Evolutionary conservation across 2,329 filamentous ascomycete species (phyloP), one percentile per base, ranked within the genome.

Genomic region (Exserohilum rostratum): DNA sequence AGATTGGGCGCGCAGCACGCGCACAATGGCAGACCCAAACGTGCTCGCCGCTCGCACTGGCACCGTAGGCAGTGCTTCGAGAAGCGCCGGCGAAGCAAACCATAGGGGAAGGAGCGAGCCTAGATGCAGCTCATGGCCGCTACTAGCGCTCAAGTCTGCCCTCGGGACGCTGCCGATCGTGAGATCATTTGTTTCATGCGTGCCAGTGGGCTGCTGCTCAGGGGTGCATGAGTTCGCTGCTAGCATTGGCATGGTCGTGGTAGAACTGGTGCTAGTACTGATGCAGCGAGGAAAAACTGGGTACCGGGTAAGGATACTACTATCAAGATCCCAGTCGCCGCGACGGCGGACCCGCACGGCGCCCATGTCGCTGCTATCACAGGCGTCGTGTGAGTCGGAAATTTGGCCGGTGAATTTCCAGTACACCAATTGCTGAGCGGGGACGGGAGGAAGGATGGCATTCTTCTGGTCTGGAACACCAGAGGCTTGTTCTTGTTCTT

Each of bases 1-100:
- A 39, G 67, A 67, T 50, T 80, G 73, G 10, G 76, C 71, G 9
- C 78, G 73, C 9, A 80, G 60, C 20, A 78, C 63, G 22, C 70
- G 69, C 30, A 80, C 54, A 9, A 78, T 61, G 11, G 71, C 63
- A 53, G 73, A 77, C 15, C 63, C 72, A 25, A 71, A 66, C 0
- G 37, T 42, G 27, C 65, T 70, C 6, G 72, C 67, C 5, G 74
- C 73, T 47, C 70, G 73, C 6, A 69, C 66, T 3, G 77, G 75
- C 34, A 74, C 66, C 5, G 70, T 68, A 2, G 78, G 62, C 13
- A 76, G 67, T 10, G 55, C 56, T 54, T 80, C 75, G 15, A 80
- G 67, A 40, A 76, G 76, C 39, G 69, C 71, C 30, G 60, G 62
- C 29, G 70, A 74, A 3, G 71, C 61, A 50, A 79, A 71, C 77